Evolutionary conservation across 23 red algal species (phyloP), one percentile per base, ranked within the genome.

Genomic region (Gracilaria vermiculophylla): DNA sequence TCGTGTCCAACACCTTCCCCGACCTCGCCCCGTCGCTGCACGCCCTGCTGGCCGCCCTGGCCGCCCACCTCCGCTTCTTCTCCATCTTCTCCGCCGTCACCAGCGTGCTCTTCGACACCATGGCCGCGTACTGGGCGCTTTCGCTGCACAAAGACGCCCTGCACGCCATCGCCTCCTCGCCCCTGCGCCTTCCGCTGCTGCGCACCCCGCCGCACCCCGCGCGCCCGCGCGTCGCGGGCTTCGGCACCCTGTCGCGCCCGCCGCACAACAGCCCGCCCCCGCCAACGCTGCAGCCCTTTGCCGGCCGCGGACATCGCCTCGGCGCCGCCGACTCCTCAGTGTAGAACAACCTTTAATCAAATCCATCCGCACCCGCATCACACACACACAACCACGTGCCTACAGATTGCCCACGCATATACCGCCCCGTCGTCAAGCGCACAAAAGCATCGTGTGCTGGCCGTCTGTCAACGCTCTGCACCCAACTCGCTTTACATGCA

Each of bases 1-100:
- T 85, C 15, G 81, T 72, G 25, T 85, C 81, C 81, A 85, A 85
- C 81, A 85, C 81, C 58, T 85, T 85, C 48, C 81, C 61, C 42
- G 72, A 85, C 43, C 45, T 85, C 12, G 41, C 81, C 12, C 17
- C 61, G 16, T 24, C 81, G 20, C 81, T 85, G 19, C 36, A 72
- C 17, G 32, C 44, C 21, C 17, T 85, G 48, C 62, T 85, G 29
- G 49, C 58, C 42, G 81, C 36, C 0, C 60, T 85, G 25, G 58
- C 61, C 37, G 47, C 37, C 23, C 62, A 85, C 60, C 29, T 71
- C 3, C 47, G 36, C 58, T 85, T 85, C 40, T 85, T 85, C 48
- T 62, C 49, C 11, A 50, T 85, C 2, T 69, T 85, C 24, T 85
- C 81, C 15, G 81, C 62, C 64, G 62, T 51, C 61, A 69, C 81